Evolutionary conservation across 164 flowering plant genomes (phyloP).

Genomic region (Vitis riparia): DNA sequence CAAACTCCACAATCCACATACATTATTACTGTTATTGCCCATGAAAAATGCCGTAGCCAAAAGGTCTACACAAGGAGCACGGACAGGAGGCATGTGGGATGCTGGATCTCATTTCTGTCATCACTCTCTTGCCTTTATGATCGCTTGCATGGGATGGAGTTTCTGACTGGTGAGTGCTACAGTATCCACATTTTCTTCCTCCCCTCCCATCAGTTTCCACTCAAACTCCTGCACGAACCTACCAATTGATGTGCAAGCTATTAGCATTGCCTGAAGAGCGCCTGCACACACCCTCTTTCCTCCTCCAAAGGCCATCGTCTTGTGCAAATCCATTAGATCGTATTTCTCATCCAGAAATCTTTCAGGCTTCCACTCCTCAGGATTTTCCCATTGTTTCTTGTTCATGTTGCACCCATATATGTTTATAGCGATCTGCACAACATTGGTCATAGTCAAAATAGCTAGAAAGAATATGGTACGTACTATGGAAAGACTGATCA

Average conservation of each 20-base stretch:
- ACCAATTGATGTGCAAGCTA: slow-evolving; percentile 66
- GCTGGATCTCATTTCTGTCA: too few relatives aligned
- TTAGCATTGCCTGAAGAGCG: slow-evolving; percentile 71
- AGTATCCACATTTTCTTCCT: slow-evolving; percentile 69
- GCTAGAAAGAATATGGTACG: background rate
- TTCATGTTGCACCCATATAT: slow-evolving; percentile 91
- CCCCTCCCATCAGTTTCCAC: slow-evolving; percentile 69
- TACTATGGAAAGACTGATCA: background rate
- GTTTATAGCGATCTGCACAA: slow-evolving; percentile 76
- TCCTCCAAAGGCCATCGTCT: slow-evolving; percentile 96
- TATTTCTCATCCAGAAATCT: slow-evolving; percentile 61
- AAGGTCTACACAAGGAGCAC: background rate
- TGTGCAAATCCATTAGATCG: slow-evolving; percentile 65
- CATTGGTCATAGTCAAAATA: background rate
- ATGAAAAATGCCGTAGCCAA: too few relatives aligned
- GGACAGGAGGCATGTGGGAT: too few relatives aligned
- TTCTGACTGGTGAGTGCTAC: slow-evolving; percentile 72
- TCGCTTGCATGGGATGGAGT: slow-evolving; percentile 69
- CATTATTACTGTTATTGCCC: too few relatives aligned
- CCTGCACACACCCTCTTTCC: slow-evolving; percentile 96
- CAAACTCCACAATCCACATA: too few relatives aligned
- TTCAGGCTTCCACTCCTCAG: slow-evolving; percentile 87
- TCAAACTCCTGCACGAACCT: slow-evolving; percentile 80
- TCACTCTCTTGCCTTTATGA: slow-evolving; percentile 51
- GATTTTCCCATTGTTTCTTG: slow-evolving; percentile 66